These are phyloP conservation scores for Tulasnella sp. DNA, from an alignment of 768 basidiomycete species.

Conservation along the genomic window DNA sequence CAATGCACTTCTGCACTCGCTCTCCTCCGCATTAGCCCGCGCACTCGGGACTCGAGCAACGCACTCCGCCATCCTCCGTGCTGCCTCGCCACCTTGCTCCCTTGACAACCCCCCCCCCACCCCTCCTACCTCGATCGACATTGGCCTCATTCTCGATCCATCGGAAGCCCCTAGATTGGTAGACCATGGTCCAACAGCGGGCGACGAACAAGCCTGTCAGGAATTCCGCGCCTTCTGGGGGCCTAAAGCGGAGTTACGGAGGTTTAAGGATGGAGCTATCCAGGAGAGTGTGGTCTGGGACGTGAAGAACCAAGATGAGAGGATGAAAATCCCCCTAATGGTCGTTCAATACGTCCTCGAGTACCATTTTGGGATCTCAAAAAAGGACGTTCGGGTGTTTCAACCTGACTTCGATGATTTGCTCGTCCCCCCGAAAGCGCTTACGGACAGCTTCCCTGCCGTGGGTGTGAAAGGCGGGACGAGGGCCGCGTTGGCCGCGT, in stretches of 20 bases:
- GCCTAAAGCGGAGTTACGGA: constrained; percentile 82
- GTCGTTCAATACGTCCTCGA: constrained; percentile 75
- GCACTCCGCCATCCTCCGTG: constrained; percentile 59
- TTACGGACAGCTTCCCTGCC: not conserved
- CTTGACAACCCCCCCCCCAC: constrained; percentile 48
- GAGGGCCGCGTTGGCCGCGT: constrained; percentile 66
- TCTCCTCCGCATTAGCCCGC: constrained; percentile 48
- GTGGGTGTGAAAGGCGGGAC: not conserved
- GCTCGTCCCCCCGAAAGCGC: not conserved
- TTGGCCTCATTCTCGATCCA: constrained; percentile 78
- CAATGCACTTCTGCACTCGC: constrained; percentile 38
- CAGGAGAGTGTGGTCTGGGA: constrained; percentile 96
- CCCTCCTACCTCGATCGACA: constrained; percentile 51
- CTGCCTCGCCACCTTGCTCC: constrained; percentile 31
- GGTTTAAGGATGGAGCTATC: constrained; percentile 96
- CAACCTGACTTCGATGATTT: constrained; percentile 39
- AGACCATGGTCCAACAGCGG: constrained; percentile 84
- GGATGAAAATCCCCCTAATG: constrained; percentile 71
- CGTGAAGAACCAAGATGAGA: constrained; percentile 66
- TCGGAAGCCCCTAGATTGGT: constrained; percentile 80
- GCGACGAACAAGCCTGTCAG: constrained; percentile 55
- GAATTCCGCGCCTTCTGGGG: constrained; percentile 90
- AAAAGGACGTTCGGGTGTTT: constrained; percentile 38
- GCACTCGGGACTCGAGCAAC: constrained; percentile 77
- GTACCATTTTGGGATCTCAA: constrained; percentile 70